Base-by-base conservation (phyloP, 2,329 filamentous ascomycete species). In the Conoideocrella luteorostrata region DNA sequence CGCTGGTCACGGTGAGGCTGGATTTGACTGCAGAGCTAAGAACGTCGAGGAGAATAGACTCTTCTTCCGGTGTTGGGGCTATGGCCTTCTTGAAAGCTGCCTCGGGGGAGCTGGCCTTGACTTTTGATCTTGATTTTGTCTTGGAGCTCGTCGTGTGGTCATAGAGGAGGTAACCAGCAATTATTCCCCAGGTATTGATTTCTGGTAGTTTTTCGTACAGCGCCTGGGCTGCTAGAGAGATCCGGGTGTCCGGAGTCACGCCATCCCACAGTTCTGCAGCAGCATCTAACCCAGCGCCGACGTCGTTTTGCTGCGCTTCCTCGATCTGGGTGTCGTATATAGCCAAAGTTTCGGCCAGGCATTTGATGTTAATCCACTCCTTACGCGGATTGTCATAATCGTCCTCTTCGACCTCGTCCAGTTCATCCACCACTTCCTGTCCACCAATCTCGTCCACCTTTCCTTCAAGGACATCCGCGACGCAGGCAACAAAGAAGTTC, bases 291-390 rank as follows among this genome's bases (percentile, higher is more conserved):
- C 67, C 67, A n/a, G 68, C 63, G 13, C 66, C 54, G 20, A 65
- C 63, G 7, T 67, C 66, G 13, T 68, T 67, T 45, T 62, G 55
- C 26, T 80, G 67, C 23, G 79, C 75, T 30, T 79, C 75, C 40
- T 77, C 72, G 34, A 82, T 71, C 52, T 87, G 82, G 5, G 76
- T 71, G 58, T 96, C 88, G 56, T 96, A 97, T 9, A 80, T 78
- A 24, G 86, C 77, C 21, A 98, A 72, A 10, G 86, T 84, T 62
- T 95, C 88, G 3, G 86, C 87, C 12, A 98, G 72, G 52, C 86
- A 91, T 66, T 97, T 98, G 59, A 94, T 80, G 58, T 87, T 88
- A 55, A 97, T 78, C 93, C 93, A 98, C 50, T 86, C 84, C 36
- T 81, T 72, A 48, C 86, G 82, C 3, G 90, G 87, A 2, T 80